Conservation (phyloP, 306 rosid genomes). For the Begonia fuchsioides region DNA sequence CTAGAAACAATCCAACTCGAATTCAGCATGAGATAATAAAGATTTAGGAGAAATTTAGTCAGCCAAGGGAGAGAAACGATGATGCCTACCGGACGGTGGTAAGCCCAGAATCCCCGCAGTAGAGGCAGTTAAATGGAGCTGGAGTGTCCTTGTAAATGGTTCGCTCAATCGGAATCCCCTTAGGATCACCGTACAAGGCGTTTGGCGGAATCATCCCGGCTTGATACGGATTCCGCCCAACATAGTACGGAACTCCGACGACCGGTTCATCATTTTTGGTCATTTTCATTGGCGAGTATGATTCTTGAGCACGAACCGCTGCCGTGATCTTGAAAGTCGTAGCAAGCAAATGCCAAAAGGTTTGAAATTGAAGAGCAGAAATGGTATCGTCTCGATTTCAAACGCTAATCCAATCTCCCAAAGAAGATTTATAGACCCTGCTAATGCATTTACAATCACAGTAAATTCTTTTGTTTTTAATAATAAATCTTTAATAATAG, state of each 20-base stretch:
- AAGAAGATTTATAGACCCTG: too few species aligned
- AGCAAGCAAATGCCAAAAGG: too few species aligned
- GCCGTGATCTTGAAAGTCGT: too few species aligned
- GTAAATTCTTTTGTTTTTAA: too few species aligned
- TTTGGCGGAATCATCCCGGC: constrained; percentile 48
- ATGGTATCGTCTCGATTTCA: too few species aligned
- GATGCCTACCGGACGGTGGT: constrained; percentile 32
- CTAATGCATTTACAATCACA: too few species aligned
- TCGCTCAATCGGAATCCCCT: constrained; percentile 58
- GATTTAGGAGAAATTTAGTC: neutral
- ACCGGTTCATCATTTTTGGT: constrained; percentile 27
- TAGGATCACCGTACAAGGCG: constrained; percentile 60
- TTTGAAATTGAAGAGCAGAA: too few species aligned
- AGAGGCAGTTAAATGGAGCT: constrained; percentile 63
- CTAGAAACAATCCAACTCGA: neutral
- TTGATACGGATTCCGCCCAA: constrained; percentile 29
- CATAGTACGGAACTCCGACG: constrained; percentile 51
- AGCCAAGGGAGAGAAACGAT: neutral
- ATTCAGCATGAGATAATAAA: neutral
- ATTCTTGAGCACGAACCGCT: too few species aligned
- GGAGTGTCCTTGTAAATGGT: constrained; percentile 84
- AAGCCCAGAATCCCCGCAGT: constrained; percentile 39
- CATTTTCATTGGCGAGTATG: constrained; percentile 10
- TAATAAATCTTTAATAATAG: too few species aligned
- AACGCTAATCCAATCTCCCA: too few species aligned